These are phyloP conservation scores for Botryococcus braunii DNA, from an alignment of 163 green algal species.

Conservation along the genomic window DNA sequence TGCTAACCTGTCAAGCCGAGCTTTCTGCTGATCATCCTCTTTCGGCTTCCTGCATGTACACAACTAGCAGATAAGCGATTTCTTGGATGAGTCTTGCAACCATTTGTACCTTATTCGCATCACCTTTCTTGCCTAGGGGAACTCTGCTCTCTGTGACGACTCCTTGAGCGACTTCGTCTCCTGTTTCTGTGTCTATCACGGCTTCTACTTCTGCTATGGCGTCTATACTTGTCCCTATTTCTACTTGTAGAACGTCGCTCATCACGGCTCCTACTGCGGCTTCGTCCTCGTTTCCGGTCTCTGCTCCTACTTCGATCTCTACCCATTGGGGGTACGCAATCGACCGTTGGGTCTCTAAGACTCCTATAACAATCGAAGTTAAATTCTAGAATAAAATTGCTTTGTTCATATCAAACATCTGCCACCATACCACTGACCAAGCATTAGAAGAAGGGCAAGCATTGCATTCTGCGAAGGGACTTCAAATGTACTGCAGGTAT, in stretches of 20 bases:
- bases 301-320: constrained; percentile 4
- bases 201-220: neutral
- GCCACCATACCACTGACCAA: too few relatives aligned
- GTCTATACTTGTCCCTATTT: constrained; percentile 1
- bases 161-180: neutral
- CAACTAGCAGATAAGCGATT: neutral
- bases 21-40: constrained; percentile 32
- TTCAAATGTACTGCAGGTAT: too few relatives aligned
- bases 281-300: neutral
- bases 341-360: too few relatives aligned
- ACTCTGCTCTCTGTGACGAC: neutral
- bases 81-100: neutral
- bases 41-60: neutral
- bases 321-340: too few relatives aligned
- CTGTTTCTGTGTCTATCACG: constrained; percentile 3
- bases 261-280: neutral
- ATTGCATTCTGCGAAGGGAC: too few relatives aligned
- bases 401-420: too few relatives aligned
- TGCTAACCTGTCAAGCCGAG: constrained; percentile 35
- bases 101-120: neutral
- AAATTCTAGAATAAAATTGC: too few relatives aligned
- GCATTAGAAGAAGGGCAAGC: too few relatives aligned
- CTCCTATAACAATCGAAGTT: too few relatives aligned
- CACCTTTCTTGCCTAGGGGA: neutral
- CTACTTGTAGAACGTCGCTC: neutral